Base-by-base conservation (phyloP, 73 alveolate species). In the Effrenium voratum region DNA sequence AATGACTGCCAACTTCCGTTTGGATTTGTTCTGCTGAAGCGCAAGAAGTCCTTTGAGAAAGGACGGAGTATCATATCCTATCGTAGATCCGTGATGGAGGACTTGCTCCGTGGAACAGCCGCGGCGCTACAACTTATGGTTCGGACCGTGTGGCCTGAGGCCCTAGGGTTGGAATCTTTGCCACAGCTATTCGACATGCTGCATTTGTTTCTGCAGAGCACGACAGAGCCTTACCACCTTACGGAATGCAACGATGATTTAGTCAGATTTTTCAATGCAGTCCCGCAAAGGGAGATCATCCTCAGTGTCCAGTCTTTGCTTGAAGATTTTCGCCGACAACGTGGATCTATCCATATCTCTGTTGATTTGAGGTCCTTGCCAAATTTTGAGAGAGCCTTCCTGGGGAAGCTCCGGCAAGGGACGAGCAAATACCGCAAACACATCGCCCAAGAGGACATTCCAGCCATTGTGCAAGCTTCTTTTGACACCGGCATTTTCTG, bases 31-130 rank as follows among this genome's bases (percentile, higher is more conserved):
- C 34, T 68, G 30, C 80, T 68, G 46, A 68, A 68, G 19, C 46
- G 34, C 24, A 68, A 68, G 80, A 68, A 68, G 19, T 43, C 30
- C 43, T 68, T 32, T n/a, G 19, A 24, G 32, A 68, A 68, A n/a
- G 80, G 80, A 5, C 44, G 80, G 13, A 68, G 80, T n/a, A 45
- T 68, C 80, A 68, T 68, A n/a, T 43, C 80, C 32, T 68, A 68
- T 45, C 30, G 34, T 22, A 16, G 80, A 43, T n/a, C 46, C 5
- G 34, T 68, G 5, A 68, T 45, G 19, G 80, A 68, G 24, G 3
- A 30, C 2, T n/a, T 68, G 6, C 80, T n/a, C 26, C 80, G 80
- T 68, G 80, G 46, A 2, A 30, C 80, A 4, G 80, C 80, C 46
- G 30, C 80, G 5, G 80, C 80, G 5, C 30, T 68, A n/a, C 46